Evolutionary conservation across 106 monocot genomes (phyloP), one percentile per base, ranked within the genome.

Genomic region (Hemerocallis citrina): DNA sequence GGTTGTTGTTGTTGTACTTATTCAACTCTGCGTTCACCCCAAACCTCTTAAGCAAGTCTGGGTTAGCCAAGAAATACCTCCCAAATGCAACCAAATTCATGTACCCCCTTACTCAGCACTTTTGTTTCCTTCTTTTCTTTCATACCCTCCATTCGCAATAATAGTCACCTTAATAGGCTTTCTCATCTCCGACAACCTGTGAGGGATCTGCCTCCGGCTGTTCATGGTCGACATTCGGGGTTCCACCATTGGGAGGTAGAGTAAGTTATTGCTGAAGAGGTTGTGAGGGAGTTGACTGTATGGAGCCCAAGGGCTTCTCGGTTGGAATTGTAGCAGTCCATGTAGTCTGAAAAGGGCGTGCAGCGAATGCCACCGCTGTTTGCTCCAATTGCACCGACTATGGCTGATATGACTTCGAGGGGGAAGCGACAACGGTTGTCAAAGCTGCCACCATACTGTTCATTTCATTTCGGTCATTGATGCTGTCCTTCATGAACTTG

Each of bases 1-100:
- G n/a, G n/a, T n/a, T n/a, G n/a, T n/a, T n/a, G n/a, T n/a, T n/a
- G n/a, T n/a, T 63, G 46, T 75, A 72, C 24, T 71, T 57, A 32
- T 75, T 81, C 11, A 81, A 42, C 3, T 61, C 68, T 24, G 75
- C 81, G 64, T 75, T 60, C 27, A 75, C 27, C 8, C 45, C 67
- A 64, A 75, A 79, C 38, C 81, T 67, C 61, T 52, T 75, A 0
- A 75, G 81, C 20, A 81, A 48, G 51, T 81, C 81, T 44, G 81
- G 81, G 55, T 75, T 81, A n/a, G 75, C 70, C 39, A 81, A 55
- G 48, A 81, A 81, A 14, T 72, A 14, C 21, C 67, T 67, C 0
- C 81, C 81, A 72, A 28, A 81, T 10, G 63, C 75, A 9, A 81
- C 72, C 22, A 81, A 12, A 17, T 71, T 52, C n/a, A 62, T 48